These are phyloP conservation scores for Pisolithus thermaeus DNA, from an alignment of 1,284 basidiomycete genomes.

Conservation along the genomic window DNA sequence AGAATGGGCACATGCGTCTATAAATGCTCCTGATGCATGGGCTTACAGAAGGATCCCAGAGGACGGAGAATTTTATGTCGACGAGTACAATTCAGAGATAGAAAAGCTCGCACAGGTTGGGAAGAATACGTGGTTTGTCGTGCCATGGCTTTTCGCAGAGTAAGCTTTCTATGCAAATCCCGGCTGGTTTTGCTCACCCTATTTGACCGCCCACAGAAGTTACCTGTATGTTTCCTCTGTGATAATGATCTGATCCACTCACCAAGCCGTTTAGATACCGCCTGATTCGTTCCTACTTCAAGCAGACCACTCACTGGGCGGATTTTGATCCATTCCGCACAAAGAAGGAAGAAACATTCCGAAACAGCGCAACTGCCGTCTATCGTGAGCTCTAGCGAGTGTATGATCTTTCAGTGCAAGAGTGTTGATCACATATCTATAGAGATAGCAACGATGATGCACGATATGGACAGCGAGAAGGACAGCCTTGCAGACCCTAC, in stretches of 20 bases:
- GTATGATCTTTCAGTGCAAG: neutral
- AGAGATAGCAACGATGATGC: slow-evolving; percentile 69
- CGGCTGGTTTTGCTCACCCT: neutral
- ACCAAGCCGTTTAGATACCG: slow-evolving; percentile 61
- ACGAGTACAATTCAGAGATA: slow-evolving; percentile 74
- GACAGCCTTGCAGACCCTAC: slow-evolving; percentile 41
- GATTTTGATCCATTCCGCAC: slow-evolving; percentile 80
- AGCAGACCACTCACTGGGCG: slow-evolving; percentile 67
- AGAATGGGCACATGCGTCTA: neutral
- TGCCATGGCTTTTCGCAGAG: slow-evolving; percentile 94
- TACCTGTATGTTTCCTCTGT: slow-evolving; percentile 45
- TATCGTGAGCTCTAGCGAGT: slow-evolving; percentile 44
- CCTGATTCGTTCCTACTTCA: slow-evolving; percentile 72
- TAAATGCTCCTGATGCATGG: neutral
- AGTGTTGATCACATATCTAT: slow-evolving; percentile 3
- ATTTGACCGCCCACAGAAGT: slow-evolving; percentile 41
- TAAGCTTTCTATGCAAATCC: slow-evolving; percentile 34
- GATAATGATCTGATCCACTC: neutral
- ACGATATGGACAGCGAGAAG: slow-evolving; percentile 53
- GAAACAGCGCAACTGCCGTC: slow-evolving; percentile 73
- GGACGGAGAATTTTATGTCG: slow-evolving; percentile 66
- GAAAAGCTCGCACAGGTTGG: slow-evolving; percentile 40
- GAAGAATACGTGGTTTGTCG: slow-evolving; percentile 82
- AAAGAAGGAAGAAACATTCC: slow-evolving; percentile 83
- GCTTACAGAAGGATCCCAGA: slow-evolving; percentile 54